Evolutionary conservation across 192 early-diverging fungal species (phyloP), one percentile per base, ranked within the genome.

Genomic region (Backusella tarrabulga): DNA sequence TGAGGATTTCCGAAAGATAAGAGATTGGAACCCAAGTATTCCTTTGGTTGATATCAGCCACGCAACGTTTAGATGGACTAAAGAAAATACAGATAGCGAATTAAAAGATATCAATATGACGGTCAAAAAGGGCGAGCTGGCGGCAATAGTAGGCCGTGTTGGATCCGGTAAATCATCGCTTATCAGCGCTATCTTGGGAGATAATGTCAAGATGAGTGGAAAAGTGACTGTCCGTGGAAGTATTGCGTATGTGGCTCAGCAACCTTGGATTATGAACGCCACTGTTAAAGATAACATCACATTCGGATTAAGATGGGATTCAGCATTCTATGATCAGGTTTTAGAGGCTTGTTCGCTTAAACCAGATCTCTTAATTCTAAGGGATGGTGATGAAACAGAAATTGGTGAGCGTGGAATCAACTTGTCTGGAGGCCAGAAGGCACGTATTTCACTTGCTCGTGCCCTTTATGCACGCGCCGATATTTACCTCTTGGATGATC

Each of bases 181-280:
- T 50, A 82, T 96, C 19, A 85, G 89, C 38, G 92, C 94, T 1
- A 73, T 97, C 26, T 82, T 98, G 14, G 97, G 96, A 36, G 97
- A 99, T 76, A 97, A 95, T 90, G 89, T 91, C 73, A 92, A 89
- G 66, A 73, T 85, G 11, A 54, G 44, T 9, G 95, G 94, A 35
- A 79, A 87, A 14, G 93, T 95, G 1, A 81, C 76, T 14, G 70
- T 98, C 8, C 86, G 90, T 34, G 87, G 87, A 19, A 81, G 80
- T 34, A 84, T 93, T 40, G 93, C 94, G 1, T 94, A 95, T 79
- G 93, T 91, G 19, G 83, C 90, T 9, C 93, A 94, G 76, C 90
- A 83, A 44, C 89, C 98, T 1, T 99, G 97, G 97, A 94, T 99
- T 50, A 93, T 96, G 91, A 99, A 99, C 75, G 91, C 91, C 12